These are phyloP conservation scores for Cordyceps farinosa DNA, from an alignment of 2,329 filamentous ascomycete species.

Conservation along the genomic window DNA sequence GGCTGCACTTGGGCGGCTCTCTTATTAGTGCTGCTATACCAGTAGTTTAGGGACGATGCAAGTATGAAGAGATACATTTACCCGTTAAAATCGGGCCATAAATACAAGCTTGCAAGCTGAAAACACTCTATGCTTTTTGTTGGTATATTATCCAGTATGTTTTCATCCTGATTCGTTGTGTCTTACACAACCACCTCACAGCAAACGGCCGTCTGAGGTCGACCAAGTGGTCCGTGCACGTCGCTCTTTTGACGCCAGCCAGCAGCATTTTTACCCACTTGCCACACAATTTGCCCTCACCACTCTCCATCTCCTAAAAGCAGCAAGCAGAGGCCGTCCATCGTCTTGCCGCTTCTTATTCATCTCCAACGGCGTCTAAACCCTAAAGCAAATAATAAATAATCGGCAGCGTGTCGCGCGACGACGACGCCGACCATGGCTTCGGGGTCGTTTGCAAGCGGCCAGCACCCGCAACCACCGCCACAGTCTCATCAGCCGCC, in stretches of 20 bases:
- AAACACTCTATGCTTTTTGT: too few species aligned
- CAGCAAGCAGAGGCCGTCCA: slow-evolving; percentile 8
- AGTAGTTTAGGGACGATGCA: too few species aligned
- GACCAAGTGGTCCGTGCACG: slow-evolving; percentile 12
- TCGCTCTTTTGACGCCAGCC: slow-evolving; percentile 14
- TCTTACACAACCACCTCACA: neutral
- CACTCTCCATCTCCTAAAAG: slow-evolving; percentile 12
- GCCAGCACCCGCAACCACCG: slow-evolving; percentile 21
- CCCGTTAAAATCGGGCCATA: too few species aligned
- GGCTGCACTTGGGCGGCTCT: too few species aligned
- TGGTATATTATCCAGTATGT: too few species aligned
- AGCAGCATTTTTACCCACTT: slow-evolving; percentile 1
- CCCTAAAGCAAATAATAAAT: neutral
- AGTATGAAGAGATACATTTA: too few species aligned
- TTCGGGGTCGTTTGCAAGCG: slow-evolving; percentile 4
- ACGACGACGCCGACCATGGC: neutral
- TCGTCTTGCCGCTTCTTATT: neutral
- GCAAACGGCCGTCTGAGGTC: neutral
- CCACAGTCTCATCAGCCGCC: slow-evolving; percentile 21
- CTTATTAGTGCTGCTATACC: too few species aligned
- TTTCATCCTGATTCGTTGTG: neutral
- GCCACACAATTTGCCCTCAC: slow-evolving; percentile 5
- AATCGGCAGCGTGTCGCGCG: neutral
- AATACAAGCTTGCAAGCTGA: too few species aligned
- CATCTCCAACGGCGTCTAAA: neutral